Evolutionary conservation across 768 basidiomycete species (phyloP).

Genomic region (Pleurotus sapidus): DNA sequence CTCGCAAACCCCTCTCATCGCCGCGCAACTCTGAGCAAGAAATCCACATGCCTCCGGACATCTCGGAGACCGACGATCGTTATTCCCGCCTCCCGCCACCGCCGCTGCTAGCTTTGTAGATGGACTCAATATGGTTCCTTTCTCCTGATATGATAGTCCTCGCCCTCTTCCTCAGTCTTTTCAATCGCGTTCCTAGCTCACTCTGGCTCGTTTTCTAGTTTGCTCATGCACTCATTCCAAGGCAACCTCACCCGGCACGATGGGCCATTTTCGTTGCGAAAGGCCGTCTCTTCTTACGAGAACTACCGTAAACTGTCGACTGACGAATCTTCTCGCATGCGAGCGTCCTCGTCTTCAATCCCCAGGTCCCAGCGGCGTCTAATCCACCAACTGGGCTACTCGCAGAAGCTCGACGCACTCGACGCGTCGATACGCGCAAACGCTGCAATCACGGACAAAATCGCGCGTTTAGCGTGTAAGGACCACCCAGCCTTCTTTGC

Average conservation of each 20-base stretch:
- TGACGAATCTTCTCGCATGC: slow-evolving; percentile 38
- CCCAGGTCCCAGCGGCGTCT: slow-evolving; percentile 44
- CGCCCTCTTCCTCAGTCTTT: too few species aligned
- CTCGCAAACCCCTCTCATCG: too few species aligned
- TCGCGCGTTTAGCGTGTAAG: slow-evolving; percentile 33
- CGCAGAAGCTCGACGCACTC: slow-evolving; percentile 46
- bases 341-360: slow-evolving; percentile 39
- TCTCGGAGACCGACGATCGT: too few species aligned
- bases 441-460: slow-evolving; percentile 32
- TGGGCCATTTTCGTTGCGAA: slow-evolving; percentile 41
- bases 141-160: too few species aligned
- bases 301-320: slow-evolving; percentile 39
- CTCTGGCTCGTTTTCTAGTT: too few species aligned
- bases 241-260: background rate
- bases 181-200: too few species aligned
- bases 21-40: too few species aligned
- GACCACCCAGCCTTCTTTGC: slow-evolving; percentile 24
- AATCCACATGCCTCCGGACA: too few species aligned
- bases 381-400: slow-evolving; percentile 51
- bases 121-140: too few species aligned
- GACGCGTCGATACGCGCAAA: slow-evolving; percentile 38
- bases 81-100: too few species aligned
- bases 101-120: too few species aligned
- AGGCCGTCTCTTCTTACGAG: slow-evolving; percentile 40
- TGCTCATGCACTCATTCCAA: too few species aligned